Evolutionary conservation across 768 basidiomycete species (phyloP).

Genomic region (Porphyrellus cyaneotinctus): DNA sequence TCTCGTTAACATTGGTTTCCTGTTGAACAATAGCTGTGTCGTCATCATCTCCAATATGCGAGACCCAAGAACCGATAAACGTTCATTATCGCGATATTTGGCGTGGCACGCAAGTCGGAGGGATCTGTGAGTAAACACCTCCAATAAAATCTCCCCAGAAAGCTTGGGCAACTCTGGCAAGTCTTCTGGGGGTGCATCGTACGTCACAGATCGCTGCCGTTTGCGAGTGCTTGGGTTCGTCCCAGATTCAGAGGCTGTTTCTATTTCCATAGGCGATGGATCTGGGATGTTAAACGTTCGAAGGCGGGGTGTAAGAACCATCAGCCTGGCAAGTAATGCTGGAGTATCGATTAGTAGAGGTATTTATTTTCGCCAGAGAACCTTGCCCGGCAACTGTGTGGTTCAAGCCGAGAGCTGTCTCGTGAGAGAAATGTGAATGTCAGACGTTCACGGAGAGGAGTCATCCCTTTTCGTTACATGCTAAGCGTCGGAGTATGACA

Average conservation of each 20-base stretch:
- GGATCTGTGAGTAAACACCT: slow-evolving; percentile 68
- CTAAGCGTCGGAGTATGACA: slow-evolving; percentile 13
- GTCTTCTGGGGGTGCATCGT: slow-evolving; percentile 26
- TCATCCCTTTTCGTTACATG: slow-evolving; percentile 23
- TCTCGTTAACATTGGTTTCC: slow-evolving; percentile 47
- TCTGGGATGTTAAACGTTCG: slow-evolving; percentile 33
- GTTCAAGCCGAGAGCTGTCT: slow-evolving; percentile 13
- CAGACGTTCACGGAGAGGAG: slow-evolving; percentile 18
- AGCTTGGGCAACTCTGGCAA: slow-evolving; percentile 48
- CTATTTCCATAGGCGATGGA: slow-evolving; percentile 33
- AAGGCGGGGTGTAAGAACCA: slow-evolving; percentile 35
- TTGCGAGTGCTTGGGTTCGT: slow-evolving; percentile 32
- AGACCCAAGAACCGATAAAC: slow-evolving; percentile 50
- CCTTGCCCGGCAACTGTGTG: slow-evolving; percentile 14
- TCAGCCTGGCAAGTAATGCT: slow-evolving; percentile 17
- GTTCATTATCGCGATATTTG: slow-evolving; percentile 53
- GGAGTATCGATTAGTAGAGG: slow-evolving; percentile 8
- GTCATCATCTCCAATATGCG: slow-evolving; percentile 44
- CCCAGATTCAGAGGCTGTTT: slow-evolving; percentile 24
- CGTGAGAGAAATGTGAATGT: slow-evolving; percentile 19
- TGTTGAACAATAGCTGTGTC: slow-evolving; percentile 45
- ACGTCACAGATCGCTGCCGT: slow-evolving; percentile 35
- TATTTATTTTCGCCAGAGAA: slow-evolving; percentile 20
- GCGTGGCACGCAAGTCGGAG: slow-evolving; percentile 43
- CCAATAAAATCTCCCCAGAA: slow-evolving; percentile 52